These are phyloP conservation scores for Gossypium schwendimanii DNA, from an alignment of 441 rosid species.

Conservation along the genomic window DNA sequence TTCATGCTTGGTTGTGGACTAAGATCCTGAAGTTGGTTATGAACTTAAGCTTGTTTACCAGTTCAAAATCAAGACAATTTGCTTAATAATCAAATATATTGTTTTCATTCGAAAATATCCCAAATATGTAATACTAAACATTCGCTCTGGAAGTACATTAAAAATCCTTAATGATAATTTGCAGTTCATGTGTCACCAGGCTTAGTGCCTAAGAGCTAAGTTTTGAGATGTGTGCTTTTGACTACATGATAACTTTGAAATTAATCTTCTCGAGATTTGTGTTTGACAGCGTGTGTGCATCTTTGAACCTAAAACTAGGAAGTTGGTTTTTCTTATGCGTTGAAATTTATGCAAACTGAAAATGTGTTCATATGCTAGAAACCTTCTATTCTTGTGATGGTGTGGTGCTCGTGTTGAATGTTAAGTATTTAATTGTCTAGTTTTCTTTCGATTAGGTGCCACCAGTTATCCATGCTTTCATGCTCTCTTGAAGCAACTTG, in stretches of 20 bases:
- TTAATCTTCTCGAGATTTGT: neutral
- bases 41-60: neutral
- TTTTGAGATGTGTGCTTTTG: neutral
- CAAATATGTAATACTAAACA: neutral
- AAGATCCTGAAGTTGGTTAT: neutral
- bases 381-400: neutral
- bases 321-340: neutral
- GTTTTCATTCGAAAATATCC: neutral
- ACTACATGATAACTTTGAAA: neutral
- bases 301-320: neutral
- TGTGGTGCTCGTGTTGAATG: neutral
- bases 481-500: constrained; percentile 86
- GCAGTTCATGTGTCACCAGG: neutral
- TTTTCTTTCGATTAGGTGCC: constrained; percentile 51
- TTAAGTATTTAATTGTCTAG: neutral
- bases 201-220: neutral
- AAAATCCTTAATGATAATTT: neutral
- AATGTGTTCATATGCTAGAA: neutral
- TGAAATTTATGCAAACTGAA: neutral
- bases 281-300: neutral
- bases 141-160: neutral
- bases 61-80: neutral
- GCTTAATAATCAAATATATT: neutral
- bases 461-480: constrained; percentile 74
- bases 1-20: neutral